Conservation (phyloP, 2,329 filamentous ascomycete genomes). For the Ceratocystis colombiana region DNA sequence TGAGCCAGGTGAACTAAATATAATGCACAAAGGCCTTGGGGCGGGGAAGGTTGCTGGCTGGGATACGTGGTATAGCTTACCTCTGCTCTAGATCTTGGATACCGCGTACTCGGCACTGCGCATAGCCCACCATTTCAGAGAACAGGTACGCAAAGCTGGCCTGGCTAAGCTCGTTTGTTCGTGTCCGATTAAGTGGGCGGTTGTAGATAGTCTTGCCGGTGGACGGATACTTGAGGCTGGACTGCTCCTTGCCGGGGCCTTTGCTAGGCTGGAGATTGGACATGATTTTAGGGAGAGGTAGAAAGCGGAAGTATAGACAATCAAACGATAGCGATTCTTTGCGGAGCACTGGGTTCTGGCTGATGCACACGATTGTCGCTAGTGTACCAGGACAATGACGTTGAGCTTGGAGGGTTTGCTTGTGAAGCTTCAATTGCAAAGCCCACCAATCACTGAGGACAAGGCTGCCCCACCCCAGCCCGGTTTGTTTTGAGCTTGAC, state of each 20-base stretch:
- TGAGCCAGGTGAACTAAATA: background rate
- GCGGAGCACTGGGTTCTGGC: background rate
- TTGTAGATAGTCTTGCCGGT: conserved; percentile 98
- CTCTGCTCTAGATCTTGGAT: conserved; percentile 89
- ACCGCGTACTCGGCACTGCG: conserved; percentile 78
- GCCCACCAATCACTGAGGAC: conserved; percentile 14
- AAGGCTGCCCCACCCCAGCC: conserved; percentile 25
- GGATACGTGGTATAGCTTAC: conserved; percentile 38
- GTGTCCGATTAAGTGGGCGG: conserved; percentile 80
- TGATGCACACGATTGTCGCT: background rate
- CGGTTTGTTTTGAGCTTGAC: background rate
- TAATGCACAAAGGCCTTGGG: background rate
- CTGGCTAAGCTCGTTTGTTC: conserved; percentile 80
- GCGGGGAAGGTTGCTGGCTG: background rate
- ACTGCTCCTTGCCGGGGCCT: conserved; percentile 40
- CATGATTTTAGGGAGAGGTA: conserved; percentile 34
- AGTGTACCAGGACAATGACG: background rate
- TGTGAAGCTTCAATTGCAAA: background rate
- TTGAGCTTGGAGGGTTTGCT: conserved; percentile 10
- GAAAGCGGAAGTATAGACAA: background rate
- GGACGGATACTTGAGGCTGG: conserved; percentile 74
- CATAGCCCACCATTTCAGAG: conserved; percentile 91
- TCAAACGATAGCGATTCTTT: background rate
- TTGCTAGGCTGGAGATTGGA: conserved; percentile 43
- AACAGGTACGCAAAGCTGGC: conserved; percentile 94